Evolutionary conservation across 202 grass and related monocot species (phyloP), one percentile per base, ranked within the genome.

Genomic region (Cymbopogon flexuosus): DNA sequence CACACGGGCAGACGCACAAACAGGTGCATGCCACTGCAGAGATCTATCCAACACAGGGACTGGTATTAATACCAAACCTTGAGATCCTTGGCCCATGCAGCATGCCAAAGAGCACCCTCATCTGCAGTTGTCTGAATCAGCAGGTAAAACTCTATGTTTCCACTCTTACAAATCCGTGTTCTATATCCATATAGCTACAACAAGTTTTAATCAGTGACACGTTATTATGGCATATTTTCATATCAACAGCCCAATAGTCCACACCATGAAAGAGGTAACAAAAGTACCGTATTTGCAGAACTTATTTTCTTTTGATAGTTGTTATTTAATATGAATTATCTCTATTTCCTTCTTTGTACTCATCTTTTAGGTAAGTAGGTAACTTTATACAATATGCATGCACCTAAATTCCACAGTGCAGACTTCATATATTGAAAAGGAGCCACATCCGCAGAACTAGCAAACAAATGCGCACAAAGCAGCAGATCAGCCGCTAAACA

Each of bases 401-500:
- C 39, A 52, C 19, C n/a, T 58, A 42, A 76, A 69, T 30, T 73
- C 59, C 19, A 49, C 45, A 62, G 14, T 23, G 54, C 75, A 80
- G 51, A 61, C 33, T 63, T 60, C 19, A 29, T 23, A 77, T 87
- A 77, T 35, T 19, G 51, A 21, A 66, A 24, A 66, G 23, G 19
- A 58, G 47, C 21, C 63, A 74, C 62, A 59, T 66, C 46, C 66
- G 47, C 51, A 73, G 74, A 83, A 87, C 42, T 66, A 47, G 66
- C 18, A 36, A 71, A 77, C 0, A 36, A 30, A 81, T 18, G 42
- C 23, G 65, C 36, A 19, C 18, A 61, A 36, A 79, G n/a, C 7
- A n/a, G 19, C 34, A 87, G 66, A 77, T 47, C 67, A 87, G 74
- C 39, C 68, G 66, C 31, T 61, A 8, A 52, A 11, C 66, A 87